Percentiles rank a stretch among this genome's conserved stretches.
phyloP scores from a whole-genome alignment of 129 eudicot genomes.

The Ambrosia artemisiifolia region DNA sequence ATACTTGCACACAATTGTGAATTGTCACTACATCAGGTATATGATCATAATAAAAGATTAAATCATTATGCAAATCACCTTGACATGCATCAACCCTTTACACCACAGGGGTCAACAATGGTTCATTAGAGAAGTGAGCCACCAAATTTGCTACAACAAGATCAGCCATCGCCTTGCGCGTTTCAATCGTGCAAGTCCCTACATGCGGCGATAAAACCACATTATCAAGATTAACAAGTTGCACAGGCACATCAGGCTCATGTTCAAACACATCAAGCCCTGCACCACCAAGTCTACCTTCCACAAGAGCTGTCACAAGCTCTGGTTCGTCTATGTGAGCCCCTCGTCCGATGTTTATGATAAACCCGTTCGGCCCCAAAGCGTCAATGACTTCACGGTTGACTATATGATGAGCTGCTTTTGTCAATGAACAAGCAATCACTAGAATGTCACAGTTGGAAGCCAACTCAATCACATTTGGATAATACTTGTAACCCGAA shows the following conservation, averaged over 20 bases:
- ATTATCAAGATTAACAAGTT: conserved; percentile 61
- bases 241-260: conserved; percentile 81
- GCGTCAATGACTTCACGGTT: conserved; percentile 73
- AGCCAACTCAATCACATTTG: conserved; percentile 57
- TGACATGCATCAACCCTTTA: conserved; percentile 24
- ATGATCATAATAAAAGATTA: neutral
- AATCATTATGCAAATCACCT: neutral
- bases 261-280: conserved; percentile 92
- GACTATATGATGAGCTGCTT: conserved; percentile 58
- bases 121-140: conserved; percentile 67
- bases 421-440: conserved; percentile 65
- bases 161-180: conserved; percentile 84
- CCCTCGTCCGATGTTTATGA: conserved; percentile 86
- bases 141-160: conserved; percentile 87
- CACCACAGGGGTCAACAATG: conserved; percentile 81
- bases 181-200: conserved; percentile 70
- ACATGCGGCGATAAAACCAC: conserved; percentile 83
- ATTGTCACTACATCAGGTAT: neutral
- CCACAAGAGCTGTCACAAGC: conserved; percentile 69
- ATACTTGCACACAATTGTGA: no score
- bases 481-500: conserved; percentile 52
- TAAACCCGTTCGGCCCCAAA: conserved; percentile 70
- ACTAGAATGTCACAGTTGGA: conserved; percentile 67
- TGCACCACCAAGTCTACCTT: conserved; percentile 82
- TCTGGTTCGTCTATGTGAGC: conserved; percentile 76